These are phyloP conservation scores for Perkinsus chesapeaki DNA, from an alignment of 169 alveolate species.

Conservation along the genomic window DNA sequence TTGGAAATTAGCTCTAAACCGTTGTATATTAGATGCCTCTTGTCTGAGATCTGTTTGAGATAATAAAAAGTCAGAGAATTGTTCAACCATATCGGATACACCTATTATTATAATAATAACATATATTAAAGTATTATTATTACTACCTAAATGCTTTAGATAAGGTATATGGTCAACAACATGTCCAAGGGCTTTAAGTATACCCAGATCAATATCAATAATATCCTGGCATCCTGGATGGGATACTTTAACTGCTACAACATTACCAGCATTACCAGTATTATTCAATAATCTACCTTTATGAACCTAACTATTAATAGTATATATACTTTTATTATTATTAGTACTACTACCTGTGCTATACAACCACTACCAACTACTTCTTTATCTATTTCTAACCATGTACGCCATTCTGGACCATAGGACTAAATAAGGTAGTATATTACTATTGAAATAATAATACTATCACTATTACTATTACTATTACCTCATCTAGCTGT, in stretches of 20 bases:
- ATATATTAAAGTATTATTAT: background rate
- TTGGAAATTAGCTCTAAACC: background rate
- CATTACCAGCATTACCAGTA: background rate
- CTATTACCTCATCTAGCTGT: background rate
- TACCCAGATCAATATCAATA: background rate
- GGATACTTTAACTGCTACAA: background rate
- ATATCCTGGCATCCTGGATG: background rate
- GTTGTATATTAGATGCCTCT: background rate
- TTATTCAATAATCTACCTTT: background rate
- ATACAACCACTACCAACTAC: background rate
- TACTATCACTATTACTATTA: background rate
- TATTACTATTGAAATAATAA: background rate
- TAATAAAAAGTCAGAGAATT: background rate
- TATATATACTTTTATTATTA: too few relatives aligned
- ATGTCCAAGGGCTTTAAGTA: background rate
- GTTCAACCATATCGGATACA: background rate
- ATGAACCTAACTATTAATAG: background rate
- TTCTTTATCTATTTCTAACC: background rate
- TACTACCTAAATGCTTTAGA: background rate
- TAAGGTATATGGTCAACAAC: background rate
- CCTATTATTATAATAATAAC: background rate
- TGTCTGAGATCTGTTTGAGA: background rate
- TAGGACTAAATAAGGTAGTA: background rate
- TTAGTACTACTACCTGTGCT: background rate
- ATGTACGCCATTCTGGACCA: background rate